phyloP scores from a whole-genome alignment of 305 asterid species.

The Euphrasia arctica region DNA sequence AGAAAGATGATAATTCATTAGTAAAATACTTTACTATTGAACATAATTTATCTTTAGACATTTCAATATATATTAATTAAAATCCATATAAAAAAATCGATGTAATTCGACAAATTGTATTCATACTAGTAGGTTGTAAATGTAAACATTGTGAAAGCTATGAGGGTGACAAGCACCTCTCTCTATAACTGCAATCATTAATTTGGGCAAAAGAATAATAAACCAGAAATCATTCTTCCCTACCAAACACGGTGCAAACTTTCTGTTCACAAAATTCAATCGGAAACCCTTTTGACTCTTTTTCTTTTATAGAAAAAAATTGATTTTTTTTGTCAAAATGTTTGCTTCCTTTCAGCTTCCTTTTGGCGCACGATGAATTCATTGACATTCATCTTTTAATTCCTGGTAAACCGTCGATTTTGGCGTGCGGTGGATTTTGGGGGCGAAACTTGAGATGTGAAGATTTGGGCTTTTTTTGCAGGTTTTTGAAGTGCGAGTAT shows the following conservation, averaged over 20 bases:
- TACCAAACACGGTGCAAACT: neutral
- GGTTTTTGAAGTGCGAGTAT: constrained; percentile 30
- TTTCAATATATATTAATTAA: no score
- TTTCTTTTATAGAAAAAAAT: neutral
- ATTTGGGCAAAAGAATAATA: neutral
- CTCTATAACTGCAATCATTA: neutral
- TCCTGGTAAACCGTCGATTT: no score
- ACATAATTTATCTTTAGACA: no score
- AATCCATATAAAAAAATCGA: no score
- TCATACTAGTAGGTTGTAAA: no score
- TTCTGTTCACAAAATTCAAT: neutral
- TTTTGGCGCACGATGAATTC: neutral
- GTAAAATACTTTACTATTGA: no score
- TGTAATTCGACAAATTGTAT: no score
- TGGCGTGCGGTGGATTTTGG: neutral
- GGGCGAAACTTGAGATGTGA: constrained; percentile 23
- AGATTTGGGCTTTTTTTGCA: constrained; percentile 27
- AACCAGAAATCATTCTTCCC: neutral
- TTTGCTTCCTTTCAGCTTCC: neutral
- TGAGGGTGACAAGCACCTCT: no score
- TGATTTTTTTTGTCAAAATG: neutral
- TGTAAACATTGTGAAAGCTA: no score
- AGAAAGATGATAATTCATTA: no score
- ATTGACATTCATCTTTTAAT: no score
- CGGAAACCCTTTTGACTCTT: neutral